Base-by-base conservation (phyloP, 2,329 filamentous ascomycete genomes). In the Xylaria polymorpha region DNA sequence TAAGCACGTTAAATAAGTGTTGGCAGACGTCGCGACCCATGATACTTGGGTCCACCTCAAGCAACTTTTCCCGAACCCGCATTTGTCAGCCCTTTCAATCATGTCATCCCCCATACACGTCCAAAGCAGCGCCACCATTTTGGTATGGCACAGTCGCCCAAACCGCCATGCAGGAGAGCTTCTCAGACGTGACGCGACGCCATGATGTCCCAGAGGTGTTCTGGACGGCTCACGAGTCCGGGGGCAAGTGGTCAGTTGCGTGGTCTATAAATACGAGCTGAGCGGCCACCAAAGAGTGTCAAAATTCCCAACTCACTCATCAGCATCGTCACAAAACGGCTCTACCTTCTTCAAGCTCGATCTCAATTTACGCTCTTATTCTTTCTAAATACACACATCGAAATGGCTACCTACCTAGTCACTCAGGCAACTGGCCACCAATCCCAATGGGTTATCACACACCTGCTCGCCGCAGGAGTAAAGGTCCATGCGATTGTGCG, bases 401-500 rank as follows among this genome's bases (percentile, higher is more conserved):
- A 0, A 46, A 70, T 81, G 79, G 39, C 77, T n/a, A 77, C 76
- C 57, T 81, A 79, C 57, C 74, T 81, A 1, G 62, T 81, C 67
- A 79, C 78, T 0, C 78, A 81, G 58, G 80, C 80, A 14, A 78
- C 79, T 10, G 80, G 80, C 41, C 70, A 76, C 4, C 80, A 81
- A 64, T 74, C 75, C 65, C 75, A 70, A 58, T 76, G 69, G 67
- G 70, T 73, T 41, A 79, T 80, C 68, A 74, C 35, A 1, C 74
- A 80, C 22, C 77, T 82, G 0, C 79, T 82, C 6, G 66, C 69
- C 22, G 74, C 79, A 0, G 79, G 79, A 12, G 76, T 73, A 48
- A 79, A 77, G 22, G 66, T 82, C 59, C 80, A 82, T 41, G 80
- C 78, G 0, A 63, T 82, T 3, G 80, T 81, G 0, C 80, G 80